Conservation (phyloP, 805 yeast species). For the Clavispora carvajalis region DNA sequence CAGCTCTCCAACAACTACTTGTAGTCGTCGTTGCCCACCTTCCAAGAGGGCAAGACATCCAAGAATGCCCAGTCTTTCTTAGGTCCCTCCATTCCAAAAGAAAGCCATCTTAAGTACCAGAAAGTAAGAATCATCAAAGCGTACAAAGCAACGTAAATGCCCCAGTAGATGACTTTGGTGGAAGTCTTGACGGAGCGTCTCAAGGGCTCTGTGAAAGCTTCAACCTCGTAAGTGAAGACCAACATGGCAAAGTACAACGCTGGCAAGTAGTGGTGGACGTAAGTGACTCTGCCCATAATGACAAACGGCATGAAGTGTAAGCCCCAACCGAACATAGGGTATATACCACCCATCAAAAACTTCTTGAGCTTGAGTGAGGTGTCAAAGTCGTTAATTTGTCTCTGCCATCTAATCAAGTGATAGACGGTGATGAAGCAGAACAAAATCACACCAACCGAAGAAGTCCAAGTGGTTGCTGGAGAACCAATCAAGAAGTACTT, state of each 20-base stretch:
- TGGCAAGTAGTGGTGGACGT: slow-evolving; percentile 94
- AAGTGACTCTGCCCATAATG: slow-evolving; percentile 93
- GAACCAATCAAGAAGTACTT: slow-evolving; percentile 67
- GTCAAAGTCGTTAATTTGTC: slow-evolving; percentile 58
- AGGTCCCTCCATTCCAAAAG: slow-evolving; percentile 73
- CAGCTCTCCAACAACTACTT: slow-evolving; percentile 6
- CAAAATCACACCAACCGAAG: slow-evolving; percentile 52
- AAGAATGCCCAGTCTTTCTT: slow-evolving; percentile 35
- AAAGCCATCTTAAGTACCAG: slow-evolving; percentile 57
- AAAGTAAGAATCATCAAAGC: slow-evolving; percentile 51
- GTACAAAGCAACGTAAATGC: slow-evolving; percentile 45
- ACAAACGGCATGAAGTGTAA: slow-evolving; percentile 85
- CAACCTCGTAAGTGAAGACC: slow-evolving; percentile 59
- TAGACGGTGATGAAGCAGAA: slow-evolving; percentile 45
- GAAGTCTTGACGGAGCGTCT: slow-evolving; percentile 6
- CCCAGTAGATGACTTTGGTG: slow-evolving; percentile 7
- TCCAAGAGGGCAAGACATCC: slow-evolving; percentile 38
- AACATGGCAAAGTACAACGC: slow-evolving; percentile 93
- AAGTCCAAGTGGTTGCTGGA: slow-evolving; percentile 68
- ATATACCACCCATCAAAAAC: slow-evolving; percentile 66
- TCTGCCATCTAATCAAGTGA: slow-evolving; percentile 56
- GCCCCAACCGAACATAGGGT: slow-evolving; percentile 89
- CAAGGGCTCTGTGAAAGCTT: slow-evolving; percentile 31
- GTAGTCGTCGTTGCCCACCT: slow-evolving; percentile 35
- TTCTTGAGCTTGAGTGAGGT: slow-evolving; percentile 40